Evolutionary conservation across 2,329 filamentous ascomycete species (phyloP), one percentile per base, ranked within the genome.

Genomic region (Lizonia empirigonia): DNA sequence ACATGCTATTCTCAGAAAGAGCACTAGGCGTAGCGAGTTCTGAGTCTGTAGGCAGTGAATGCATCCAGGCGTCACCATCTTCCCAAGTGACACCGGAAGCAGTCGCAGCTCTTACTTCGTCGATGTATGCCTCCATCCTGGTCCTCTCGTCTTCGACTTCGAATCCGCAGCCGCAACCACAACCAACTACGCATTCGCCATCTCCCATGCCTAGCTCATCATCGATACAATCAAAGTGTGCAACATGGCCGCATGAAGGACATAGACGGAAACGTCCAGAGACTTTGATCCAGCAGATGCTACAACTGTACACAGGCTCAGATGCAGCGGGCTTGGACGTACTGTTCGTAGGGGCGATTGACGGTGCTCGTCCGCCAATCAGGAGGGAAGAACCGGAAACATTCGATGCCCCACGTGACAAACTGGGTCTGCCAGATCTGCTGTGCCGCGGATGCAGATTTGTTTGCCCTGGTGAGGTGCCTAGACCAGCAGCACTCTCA

Each of bases 211-310:
- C 56, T 1, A 64, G 38, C 27, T 63, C 60, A 20, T 64, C 55
- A 26, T 60, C 58, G 57, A 73, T 66, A 57, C 70, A 73, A n/a
- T 64, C 64, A 40, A 70, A 69, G 45, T 74, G 72, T 7, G 71
- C 70, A 9, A 73, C 62, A 32, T 73, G 70, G 7, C 70, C 68
- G 47, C 72, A 74, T 2, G 63, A 57, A 1, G 68, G 68, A 32
- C 72, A 74, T 1, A 72, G 58, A 23, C 67, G 65, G 46, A 74
- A 72, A 15, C 71, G 61, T 2, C 72, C 71, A 1, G 56, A 60
- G 18, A 74, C 65, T 7, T 65, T 64, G 32, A 74, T 67, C 72
- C 71, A 74, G 51, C 72, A 74, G 29, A 74, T 70, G 29, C 65
- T 67, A 56, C 72, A 74, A 37, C 63, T 67, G 44, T 70, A 70